Percentiles rank a stretch among this genome's conserved stretches.
Conservation (phyloP, 805 yeast species). For the Candida multigemmis region DNA sequence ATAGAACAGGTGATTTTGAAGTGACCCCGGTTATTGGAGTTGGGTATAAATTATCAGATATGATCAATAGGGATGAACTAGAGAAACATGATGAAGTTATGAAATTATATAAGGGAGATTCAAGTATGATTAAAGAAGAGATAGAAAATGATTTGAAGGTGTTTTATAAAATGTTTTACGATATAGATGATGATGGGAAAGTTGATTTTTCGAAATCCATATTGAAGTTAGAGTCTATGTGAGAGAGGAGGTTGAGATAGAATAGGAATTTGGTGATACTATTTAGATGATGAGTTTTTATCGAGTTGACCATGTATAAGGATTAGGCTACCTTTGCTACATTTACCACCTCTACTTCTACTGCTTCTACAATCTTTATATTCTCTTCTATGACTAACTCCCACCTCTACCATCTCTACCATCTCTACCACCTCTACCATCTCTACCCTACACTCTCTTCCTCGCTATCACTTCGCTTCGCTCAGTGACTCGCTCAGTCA, state of each 20-base stretch:
- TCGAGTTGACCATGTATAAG: constrained; percentile 1
- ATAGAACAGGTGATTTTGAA: constrained; percentile 9
- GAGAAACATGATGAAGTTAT: too few relatives aligned
- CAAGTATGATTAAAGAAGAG: constrained; percentile 7
- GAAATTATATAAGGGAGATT: too few relatives aligned
- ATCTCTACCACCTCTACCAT: too few relatives aligned
- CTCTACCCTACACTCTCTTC: too few relatives aligned
- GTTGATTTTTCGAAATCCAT: constrained; percentile 11
- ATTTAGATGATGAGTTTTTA: neutral
- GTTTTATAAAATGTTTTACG: constrained; percentile 17
- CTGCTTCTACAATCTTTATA: too few relatives aligned
- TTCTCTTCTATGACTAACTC: too few relatives aligned
- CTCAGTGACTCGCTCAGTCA: too few relatives aligned
- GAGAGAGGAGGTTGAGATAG: neutral
- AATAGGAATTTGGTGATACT: too few relatives aligned
- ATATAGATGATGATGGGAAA: constrained; percentile 11
- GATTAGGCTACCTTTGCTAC: too few relatives aligned
- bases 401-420: too few relatives aligned
- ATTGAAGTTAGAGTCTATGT: neutral
- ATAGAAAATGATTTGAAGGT: constrained; percentile 11
- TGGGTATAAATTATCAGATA: constrained; percentile 12
- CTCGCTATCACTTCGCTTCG: too few relatives aligned
- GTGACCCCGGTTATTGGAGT: constrained; percentile 13
- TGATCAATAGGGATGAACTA: constrained; percentile 6
- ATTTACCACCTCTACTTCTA: too few relatives aligned